Evolutionary conservation across 345 rosid genomes (phyloP).

Genomic region (Cochlearia excelsa): DNA sequence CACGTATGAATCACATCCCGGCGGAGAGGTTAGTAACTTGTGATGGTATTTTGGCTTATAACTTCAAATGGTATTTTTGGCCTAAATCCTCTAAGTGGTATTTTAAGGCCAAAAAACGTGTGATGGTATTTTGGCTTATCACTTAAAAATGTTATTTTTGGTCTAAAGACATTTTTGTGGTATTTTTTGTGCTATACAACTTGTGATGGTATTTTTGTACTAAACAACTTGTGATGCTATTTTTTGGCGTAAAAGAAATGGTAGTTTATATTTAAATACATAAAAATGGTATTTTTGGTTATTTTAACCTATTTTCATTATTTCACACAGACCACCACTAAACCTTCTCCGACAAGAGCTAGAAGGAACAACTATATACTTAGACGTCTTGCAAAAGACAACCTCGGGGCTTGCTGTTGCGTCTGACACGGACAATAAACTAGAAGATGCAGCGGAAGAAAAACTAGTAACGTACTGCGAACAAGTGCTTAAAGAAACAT

Average conservation of each 20-base stretch:
- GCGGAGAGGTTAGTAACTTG: conserved; percentile 58
- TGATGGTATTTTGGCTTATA: no score
- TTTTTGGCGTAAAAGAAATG: no score
- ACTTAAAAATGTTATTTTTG: no score
- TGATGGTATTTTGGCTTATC: no score
- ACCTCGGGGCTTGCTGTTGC: conserved; percentile 47
- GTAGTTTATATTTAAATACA: no score
- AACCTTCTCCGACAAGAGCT: conserved; percentile 96
- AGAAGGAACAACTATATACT: conserved; percentile 75
- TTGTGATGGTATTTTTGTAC: no score
- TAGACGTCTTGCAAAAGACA: conserved; percentile 83
- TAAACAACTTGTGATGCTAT: no score
- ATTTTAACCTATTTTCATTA: neutral
- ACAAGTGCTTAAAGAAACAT: conserved; percentile 81
- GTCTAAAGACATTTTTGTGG: no score
- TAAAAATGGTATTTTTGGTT: no score
- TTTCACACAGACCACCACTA: conserved; percentile 71
- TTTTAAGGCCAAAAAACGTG: no score
- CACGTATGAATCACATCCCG: conserved; percentile 75
- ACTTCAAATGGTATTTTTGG: no score
- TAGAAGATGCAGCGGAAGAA: conserved; percentile 74
- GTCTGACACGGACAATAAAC: conserved; percentile 44
- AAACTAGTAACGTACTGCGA: conserved; percentile 85
- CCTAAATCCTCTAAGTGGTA: neutral
- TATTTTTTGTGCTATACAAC: no score